Evolutionary conservation across 768 basidiomycete genomes (phyloP).

Genomic region (Tylopilus balloui): DNA sequence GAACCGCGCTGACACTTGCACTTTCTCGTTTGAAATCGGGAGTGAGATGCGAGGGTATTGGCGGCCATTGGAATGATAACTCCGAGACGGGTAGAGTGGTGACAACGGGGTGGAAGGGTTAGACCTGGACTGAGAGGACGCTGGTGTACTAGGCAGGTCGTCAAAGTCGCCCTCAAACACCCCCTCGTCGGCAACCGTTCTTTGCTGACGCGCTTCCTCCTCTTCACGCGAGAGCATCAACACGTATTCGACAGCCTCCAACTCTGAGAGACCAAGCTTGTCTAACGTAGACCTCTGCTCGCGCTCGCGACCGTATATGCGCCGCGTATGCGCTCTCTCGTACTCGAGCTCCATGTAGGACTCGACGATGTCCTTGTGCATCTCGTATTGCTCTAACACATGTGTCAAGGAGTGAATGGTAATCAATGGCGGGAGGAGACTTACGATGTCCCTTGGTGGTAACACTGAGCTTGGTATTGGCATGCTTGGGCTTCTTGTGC

Average conservation of each 20-base stretch:
- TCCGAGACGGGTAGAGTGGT: slow-evolving; percentile 16
- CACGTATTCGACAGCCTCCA: slow-evolving; percentile 73
- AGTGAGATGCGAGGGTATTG: slow-evolving; percentile 27
- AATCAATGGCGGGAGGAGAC: slow-evolving; percentile 12
- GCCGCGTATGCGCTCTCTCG: slow-evolving; percentile 39
- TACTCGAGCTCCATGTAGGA: slow-evolving; percentile 49
- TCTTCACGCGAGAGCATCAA: slow-evolving; percentile 86
- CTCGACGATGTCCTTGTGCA: slow-evolving; percentile 60
- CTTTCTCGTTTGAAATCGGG: slow-evolving; percentile 43
- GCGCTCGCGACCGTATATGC: slow-evolving; percentile 43
- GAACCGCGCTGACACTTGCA: slow-evolving; percentile 51
- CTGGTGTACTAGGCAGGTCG: slow-evolving; percentile 5
- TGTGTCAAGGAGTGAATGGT: neutral
- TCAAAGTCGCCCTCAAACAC: slow-evolving; percentile 52
- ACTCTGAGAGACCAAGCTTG: slow-evolving; percentile 66
- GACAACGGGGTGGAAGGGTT: slow-evolving; percentile 5
- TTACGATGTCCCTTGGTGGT: slow-evolving; percentile 46
- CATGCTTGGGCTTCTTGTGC: slow-evolving; percentile 33
- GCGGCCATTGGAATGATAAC: slow-evolving; percentile 20
- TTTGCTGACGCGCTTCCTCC: slow-evolving; percentile 30
- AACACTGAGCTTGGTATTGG: slow-evolving; percentile 24
- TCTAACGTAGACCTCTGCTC: slow-evolving; percentile 57
- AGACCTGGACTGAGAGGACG: slow-evolving; percentile 17
- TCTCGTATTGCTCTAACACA: slow-evolving; percentile 56
- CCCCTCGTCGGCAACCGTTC: slow-evolving; percentile 42